These are phyloP conservation scores for Carex arenaria DNA, from an alignment of 202 grass and related monocot species.

Conservation along the genomic window DNA sequence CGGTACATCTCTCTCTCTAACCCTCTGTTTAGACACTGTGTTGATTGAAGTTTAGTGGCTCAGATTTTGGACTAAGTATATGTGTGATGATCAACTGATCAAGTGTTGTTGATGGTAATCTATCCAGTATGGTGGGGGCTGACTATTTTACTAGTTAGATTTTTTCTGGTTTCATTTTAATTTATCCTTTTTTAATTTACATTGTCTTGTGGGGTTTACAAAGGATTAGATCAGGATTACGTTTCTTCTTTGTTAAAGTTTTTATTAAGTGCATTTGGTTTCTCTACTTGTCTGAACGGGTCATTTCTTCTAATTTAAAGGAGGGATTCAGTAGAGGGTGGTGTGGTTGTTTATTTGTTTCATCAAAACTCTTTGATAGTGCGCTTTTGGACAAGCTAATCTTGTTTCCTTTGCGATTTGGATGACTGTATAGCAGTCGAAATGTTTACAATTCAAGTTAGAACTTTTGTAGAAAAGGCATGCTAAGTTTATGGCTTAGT, in stretches of 20 bases:
- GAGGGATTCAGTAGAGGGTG: background rate
- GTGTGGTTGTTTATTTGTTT: background rate
- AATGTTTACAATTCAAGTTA: background rate
- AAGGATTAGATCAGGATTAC: background rate
- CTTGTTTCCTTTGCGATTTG: background rate
- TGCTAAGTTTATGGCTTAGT: background rate
- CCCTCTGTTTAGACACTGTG: background rate
- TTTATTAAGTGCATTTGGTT: background rate
- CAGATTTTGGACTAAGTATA: background rate
- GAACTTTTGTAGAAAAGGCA: background rate
- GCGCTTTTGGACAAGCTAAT: background rate
- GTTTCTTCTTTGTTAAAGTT: background rate
- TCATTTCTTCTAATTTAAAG: background rate
- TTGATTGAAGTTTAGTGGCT: background rate
- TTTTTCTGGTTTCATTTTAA: background rate
- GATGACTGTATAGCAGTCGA: background rate
- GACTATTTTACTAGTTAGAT: background rate
- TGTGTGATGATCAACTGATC: background rate
- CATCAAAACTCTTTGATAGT: background rate
- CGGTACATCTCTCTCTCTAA: slow-evolving; percentile 31
- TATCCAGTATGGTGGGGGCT: background rate
- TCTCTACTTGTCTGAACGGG: background rate
- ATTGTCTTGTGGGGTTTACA: background rate
- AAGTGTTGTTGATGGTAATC: slow-evolving; percentile 3
- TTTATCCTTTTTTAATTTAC: background rate